Evolutionary conservation across 2,329 filamentous ascomycete genomes (phyloP).

Genomic region (Penicillium palitans): DNA sequence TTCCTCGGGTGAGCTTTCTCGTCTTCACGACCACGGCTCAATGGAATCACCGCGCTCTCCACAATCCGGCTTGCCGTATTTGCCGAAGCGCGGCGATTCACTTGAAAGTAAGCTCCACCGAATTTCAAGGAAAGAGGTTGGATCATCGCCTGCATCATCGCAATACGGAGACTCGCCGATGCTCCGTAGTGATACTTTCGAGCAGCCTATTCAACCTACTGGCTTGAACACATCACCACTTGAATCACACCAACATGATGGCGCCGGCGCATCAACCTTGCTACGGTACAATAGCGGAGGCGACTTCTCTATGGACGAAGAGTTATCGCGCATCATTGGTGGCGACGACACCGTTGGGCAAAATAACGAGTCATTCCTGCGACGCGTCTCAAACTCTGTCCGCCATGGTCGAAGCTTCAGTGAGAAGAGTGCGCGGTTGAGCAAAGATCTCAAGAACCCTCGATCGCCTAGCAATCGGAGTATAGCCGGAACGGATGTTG

Average conservation of each 20-base stretch:
- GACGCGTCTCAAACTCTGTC: conserved; percentile 88
- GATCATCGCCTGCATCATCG: conserved; percentile 34
- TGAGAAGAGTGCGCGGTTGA: conserved; percentile 58
- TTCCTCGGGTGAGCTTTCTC: conserved; percentile 59
- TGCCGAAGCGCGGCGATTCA: conserved; percentile 62
- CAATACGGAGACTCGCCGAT: conserved; percentile 42
- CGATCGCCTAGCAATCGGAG: conserved; percentile 62
- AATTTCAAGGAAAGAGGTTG: conserved; percentile 66
- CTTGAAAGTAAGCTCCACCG: conserved; percentile 54
- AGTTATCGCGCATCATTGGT: conserved; percentile 84
- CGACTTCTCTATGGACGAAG: conserved; percentile 92
- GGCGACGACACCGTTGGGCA: conserved; percentile 60
- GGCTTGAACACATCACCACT: conserved; percentile 47
- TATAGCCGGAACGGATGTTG: conserved; percentile 60
- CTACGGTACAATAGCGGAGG: conserved; percentile 74
- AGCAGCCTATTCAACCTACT: conserved; percentile 35
- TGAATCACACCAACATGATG: conserved; percentile 40
- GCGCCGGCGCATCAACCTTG: conserved; percentile 64
- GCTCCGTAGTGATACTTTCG: conserved; percentile 32
- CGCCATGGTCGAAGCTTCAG: conserved; percentile 90
- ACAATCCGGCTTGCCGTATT: conserved; percentile 35
- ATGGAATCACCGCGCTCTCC: conserved; percentile 42
- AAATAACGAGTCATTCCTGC: conserved; percentile 74
- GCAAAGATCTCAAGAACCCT: conserved; percentile 68
- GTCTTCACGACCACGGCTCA: conserved; percentile 55